A percentile compares a stretch with the other conserved stretches of the same genome.
phyloP scores from a whole-genome alignment of 805 yeast species.

The Candida ulmi region DNA sequence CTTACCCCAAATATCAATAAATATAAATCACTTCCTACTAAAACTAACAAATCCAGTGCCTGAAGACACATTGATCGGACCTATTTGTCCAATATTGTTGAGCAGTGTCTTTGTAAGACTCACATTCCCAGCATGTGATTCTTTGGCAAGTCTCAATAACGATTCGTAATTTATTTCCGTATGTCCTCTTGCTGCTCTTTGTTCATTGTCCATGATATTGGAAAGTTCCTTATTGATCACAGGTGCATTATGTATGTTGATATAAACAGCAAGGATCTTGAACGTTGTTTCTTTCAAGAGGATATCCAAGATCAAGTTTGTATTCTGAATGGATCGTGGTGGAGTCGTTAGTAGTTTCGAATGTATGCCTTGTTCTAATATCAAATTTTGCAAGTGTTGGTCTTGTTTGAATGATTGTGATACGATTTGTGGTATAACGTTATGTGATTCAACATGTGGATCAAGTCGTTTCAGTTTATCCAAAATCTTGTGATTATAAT shows the following conservation, averaged over 20 bases:
- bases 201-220: not conserved
- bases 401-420: not conserved
- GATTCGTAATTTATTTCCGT: slow-evolving; percentile 20
- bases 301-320: not conserved
- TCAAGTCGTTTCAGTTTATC: not conserved
- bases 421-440: too few relatives aligned
- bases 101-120: not conserved
- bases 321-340: not conserved
- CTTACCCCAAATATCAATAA: too few relatives aligned
- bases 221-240: not conserved
- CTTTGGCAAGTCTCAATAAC: slow-evolving; percentile 20
- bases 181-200: not conserved
- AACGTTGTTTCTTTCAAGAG: not conserved
- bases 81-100: slow-evolving; percentile 1
- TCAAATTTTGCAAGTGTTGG: not conserved
- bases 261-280: not conserved
- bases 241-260: not conserved
- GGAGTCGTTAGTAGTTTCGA: not conserved
- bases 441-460: too few relatives aligned
- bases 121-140: not conserved
- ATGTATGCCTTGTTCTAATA: not conserved
- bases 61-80: not conserved
- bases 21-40: too few relatives aligned
- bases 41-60: not conserved
- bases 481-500: not conserved